Evolutionary conservation across 495 filamentous ascomycete genomes (phyloP).

Genomic region (Penicillium canescens): DNA sequence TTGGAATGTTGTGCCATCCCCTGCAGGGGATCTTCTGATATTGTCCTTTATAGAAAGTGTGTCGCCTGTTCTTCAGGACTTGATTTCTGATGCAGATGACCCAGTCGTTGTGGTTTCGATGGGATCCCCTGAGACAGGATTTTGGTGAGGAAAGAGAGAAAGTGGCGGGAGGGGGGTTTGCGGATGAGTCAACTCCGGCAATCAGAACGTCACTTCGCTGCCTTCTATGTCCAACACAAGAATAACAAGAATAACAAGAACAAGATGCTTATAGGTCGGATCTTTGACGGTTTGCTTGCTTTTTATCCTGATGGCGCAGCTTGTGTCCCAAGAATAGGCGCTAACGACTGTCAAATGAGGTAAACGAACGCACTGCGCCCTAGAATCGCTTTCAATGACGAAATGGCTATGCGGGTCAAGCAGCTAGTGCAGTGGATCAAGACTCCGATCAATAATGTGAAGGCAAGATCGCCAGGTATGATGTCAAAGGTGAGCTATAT

Average conservation of each 20-base stretch:
- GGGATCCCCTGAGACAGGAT: too few species aligned
- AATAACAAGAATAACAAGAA: neutral
- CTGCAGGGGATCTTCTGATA: conserved; percentile 1
- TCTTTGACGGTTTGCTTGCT: neutral
- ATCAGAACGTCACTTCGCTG: conserved; percentile 16
- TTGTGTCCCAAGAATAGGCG: neutral
- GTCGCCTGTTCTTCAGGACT: neutral
- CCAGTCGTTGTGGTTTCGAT: too few species aligned
- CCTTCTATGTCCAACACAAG: neutral
- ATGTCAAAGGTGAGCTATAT: conserved; percentile 3
- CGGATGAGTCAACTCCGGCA: conserved; percentile 27
- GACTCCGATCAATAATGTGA: neutral
- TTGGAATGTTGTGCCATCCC: conserved; percentile 49
- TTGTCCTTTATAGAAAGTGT: neutral
- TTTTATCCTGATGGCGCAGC: neutral
- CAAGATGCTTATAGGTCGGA: neutral
- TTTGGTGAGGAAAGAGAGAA: neutral
- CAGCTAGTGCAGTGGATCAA: conserved; percentile 3
- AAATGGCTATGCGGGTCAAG: neutral
- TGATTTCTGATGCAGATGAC: conserved; percentile 4
- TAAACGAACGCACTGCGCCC: neutral
- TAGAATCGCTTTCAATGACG: conserved; percentile 1
- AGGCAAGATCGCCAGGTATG: conserved; percentile 5
- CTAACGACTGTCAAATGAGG: neutral
- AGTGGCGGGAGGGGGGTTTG: conserved; percentile 1